Conservation (phyloP, 192 early-diverging fungal species). For the Coemansia sp. region DNA sequence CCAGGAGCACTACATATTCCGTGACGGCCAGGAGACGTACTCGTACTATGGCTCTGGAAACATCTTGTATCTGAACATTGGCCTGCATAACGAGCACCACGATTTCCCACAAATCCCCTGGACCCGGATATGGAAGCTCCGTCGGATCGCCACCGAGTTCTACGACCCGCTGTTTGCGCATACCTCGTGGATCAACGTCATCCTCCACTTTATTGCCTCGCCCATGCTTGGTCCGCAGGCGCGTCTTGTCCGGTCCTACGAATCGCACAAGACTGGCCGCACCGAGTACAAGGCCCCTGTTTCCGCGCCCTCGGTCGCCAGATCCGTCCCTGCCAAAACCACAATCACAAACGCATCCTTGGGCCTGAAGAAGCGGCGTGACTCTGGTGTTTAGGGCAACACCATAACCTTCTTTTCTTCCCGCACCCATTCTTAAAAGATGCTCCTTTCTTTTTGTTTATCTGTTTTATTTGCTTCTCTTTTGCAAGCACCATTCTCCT, state of each 20-base stretch:
- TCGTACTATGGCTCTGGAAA: conserved; percentile 94
- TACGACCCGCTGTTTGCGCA: conserved; percentile 82
- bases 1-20: conserved; percentile 95
- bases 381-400: background rate
- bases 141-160: conserved; percentile 81
- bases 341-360: background rate
- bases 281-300: conserved; percentile 52
- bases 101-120: conserved; percentile 90
- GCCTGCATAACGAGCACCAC: conserved; percentile 98
- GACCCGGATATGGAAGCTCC: conserved; percentile 76
- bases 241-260: conserved; percentile 69
- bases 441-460: too few relatives aligned
- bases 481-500: too few relatives aligned
- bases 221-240: conserved; percentile 77
- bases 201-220: conserved; percentile 76
- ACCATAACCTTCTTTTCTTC: too few relatives aligned
- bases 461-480: too few relatives aligned
- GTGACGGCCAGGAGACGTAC: conserved; percentile 92
- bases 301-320: background rate
- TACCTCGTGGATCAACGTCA: conserved; percentile 83
- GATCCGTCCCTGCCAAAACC: background rate
- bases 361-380: conserved; percentile 5
- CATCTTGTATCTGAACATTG: conserved; percentile 87
- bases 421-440: too few relatives aligned
- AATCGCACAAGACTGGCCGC: conserved; percentile 72